phyloP scores from a whole-genome alignment of 352 stramenopile genomes.

The Globisporangium mamillatum region DNA sequence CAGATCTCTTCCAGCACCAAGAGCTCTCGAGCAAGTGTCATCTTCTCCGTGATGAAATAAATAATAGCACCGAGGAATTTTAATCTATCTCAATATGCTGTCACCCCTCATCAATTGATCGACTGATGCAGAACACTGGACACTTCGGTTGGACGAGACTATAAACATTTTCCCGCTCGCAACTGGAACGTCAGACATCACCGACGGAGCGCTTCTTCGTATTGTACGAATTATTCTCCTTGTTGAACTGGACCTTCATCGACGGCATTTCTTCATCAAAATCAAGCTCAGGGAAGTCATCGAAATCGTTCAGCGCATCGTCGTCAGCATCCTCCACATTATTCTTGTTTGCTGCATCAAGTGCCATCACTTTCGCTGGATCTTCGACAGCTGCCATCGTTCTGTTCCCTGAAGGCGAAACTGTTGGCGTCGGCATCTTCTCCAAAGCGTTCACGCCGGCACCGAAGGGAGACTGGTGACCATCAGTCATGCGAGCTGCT shows the following conservation, averaged over 20 bases:
- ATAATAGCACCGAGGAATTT: slow-evolving; percentile 18
- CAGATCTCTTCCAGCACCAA: neutral
- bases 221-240: slow-evolving; percentile 59
- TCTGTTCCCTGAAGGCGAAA: slow-evolving; percentile 15
- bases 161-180: slow-evolving; percentile 1
- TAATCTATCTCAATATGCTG: slow-evolving; percentile 17
- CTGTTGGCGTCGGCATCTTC: slow-evolving; percentile 20
- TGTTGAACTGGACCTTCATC: slow-evolving; percentile 48
- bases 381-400: slow-evolving; percentile 11
- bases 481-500: slow-evolving; percentile 9
- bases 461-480: slow-evolving; percentile 17
- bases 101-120: slow-evolving; percentile 12
- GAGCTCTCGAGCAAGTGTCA: slow-evolving; percentile 3
- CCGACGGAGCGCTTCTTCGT: slow-evolving; percentile 64
- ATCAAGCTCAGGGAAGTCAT: slow-evolving; percentile 70
- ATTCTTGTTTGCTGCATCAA: slow-evolving; percentile 13
- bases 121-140: slow-evolving; percentile 1
- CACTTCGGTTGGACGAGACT: slow-evolving; percentile 8
- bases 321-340: slow-evolving; percentile 27
- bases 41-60: slow-evolving; percentile 15
- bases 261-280: slow-evolving; percentile 64
- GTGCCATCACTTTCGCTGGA: slow-evolving; percentile 15
- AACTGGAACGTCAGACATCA: slow-evolving; percentile 41
- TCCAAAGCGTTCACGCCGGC: slow-evolving; percentile 8
- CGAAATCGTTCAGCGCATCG: slow-evolving; percentile 70